Evolutionary conservation across 768 basidiomycete species (phyloP), one percentile per base, ranked within the genome.

Genomic region (Pleurotus citrinopileatus): DNA sequence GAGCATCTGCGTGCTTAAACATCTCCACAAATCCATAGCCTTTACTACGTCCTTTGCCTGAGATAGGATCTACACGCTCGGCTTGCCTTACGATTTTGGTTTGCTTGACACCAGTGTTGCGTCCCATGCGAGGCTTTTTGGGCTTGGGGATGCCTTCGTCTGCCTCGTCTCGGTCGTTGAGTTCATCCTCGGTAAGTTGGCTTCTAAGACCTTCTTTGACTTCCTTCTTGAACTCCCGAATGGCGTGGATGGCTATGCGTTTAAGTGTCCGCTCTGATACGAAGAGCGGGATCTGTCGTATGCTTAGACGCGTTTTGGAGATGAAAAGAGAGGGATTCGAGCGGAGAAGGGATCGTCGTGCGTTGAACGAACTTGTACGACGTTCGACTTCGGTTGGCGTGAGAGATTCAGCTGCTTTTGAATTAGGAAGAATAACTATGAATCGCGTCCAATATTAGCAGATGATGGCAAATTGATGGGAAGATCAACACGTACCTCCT

Each of bases 21-120:
- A 97, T 81, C 73, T 98, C 96, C 27, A 98, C 64, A 72, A 99
- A 98, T 8, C 96, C 97, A 62, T 98, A 99, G 1, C 97, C 96
- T 66, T 90, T 93, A 62, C 89, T 91, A 51, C 87, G 80, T 1
- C 92, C 92, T 61, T 91, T 89, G 3, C 90, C 91, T 0, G 90
- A 93, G 36, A 95, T 67, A 3, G 89, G 77, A 64, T 98, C 96
- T 52, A 95, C 79, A n/a, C 92, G 86, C 58, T 97, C 95, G 10
- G 77, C 74, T 67, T 93, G 89, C 9, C 96, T 85, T 12, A 97
- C 86, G 57, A 99, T 88, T 74, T 99, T 99, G 15, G 89, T 78
- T 69, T 99, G 97, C 61, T 88, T 86, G 40, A 98, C 90, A 7
- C 77, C 75, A 12, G 62, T 70, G 52, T 46, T 66, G 59, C 60